Evolutionary conservation across 495 filamentous ascomycete genomes (phyloP).

Genomic region (Clohesyomyces aquaticus): DNA sequence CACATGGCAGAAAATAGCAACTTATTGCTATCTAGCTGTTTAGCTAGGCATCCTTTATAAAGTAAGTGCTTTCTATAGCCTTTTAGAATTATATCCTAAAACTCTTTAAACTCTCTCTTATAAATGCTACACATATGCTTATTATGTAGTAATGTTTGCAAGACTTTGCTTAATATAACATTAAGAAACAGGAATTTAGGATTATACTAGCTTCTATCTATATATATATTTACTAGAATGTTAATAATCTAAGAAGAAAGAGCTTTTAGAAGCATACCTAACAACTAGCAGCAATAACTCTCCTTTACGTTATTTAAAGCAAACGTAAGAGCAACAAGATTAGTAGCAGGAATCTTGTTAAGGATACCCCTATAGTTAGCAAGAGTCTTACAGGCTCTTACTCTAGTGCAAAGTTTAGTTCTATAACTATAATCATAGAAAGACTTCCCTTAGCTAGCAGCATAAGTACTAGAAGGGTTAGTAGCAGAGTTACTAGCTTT

Average conservation of each 20-base stretch:
- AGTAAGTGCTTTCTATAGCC: constrained; percentile 6
- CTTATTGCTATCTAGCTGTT: constrained; percentile 2
- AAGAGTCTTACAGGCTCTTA: too few species aligned
- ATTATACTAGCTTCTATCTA: constrained; percentile 6
- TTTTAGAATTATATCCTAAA: constrained; percentile 9
- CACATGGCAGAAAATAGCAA: constrained; percentile 3
- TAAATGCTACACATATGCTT: not conserved
- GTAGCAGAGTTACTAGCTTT: too few species aligned
- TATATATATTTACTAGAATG: constrained; percentile 4
- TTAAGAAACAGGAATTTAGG: constrained; percentile 8
- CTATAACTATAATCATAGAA: too few species aligned
- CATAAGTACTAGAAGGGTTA: too few species aligned
- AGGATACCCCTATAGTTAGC: constrained; percentile 1
- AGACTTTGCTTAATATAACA: constrained; percentile 4
- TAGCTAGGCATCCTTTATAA: constrained; percentile 5
- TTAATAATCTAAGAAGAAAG: constrained; percentile 7
- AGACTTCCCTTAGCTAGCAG: too few species aligned
- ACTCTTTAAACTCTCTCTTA: constrained; percentile 8
- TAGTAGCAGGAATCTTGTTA: constrained; percentile 5
- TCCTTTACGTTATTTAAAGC: constrained; percentile 3
- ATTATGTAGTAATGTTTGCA: constrained; percentile 2
- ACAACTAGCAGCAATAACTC: constrained; percentile 1
- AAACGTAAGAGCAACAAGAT: constrained; percentile 6
- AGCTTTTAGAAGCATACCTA: constrained; percentile 6
- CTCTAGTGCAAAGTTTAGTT: too few species aligned